phyloP scores from a whole-genome alignment of 768 basidiomycete genomes.

The Boletus rubescentipes region DNA sequence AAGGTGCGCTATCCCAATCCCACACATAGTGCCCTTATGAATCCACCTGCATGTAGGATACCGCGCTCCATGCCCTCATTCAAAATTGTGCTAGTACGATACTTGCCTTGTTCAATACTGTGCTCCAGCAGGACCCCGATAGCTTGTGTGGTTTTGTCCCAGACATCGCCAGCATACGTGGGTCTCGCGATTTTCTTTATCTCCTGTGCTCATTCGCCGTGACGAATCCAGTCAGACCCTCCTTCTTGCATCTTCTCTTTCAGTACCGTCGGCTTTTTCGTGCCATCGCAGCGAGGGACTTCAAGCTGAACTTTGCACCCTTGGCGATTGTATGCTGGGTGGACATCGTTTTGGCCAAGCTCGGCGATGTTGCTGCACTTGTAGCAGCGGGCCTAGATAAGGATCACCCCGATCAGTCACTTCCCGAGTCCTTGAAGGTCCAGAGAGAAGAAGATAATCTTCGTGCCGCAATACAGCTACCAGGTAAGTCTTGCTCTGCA shows the following conservation, averaged over 20 bases:
- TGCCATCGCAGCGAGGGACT: conserved; percentile 37
- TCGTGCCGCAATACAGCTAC: conserved; percentile 65
- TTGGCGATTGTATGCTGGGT: conserved; percentile 59
- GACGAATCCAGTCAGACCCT: conserved; percentile 28
- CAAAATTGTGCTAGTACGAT: conserved; percentile 35
- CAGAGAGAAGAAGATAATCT: conserved; percentile 52
- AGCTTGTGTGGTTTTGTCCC: conserved; percentile 8
- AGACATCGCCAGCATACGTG: conserved; percentile 21
- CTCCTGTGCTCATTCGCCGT: conserved; percentile 5
- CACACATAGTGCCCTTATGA: neutral
- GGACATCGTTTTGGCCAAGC: conserved; percentile 55
- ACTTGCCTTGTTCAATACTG: conserved; percentile 29
- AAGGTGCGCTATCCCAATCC: conserved; percentile 17
- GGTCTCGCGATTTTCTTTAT: neutral
- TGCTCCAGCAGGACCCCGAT: conserved; percentile 16
- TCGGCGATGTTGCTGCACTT: conserved; percentile 41
- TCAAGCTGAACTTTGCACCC: conserved; percentile 21
- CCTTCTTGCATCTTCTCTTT: conserved; percentile 45
- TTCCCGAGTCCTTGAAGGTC: conserved; percentile 31
- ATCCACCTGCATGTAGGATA: conserved; percentile 28
- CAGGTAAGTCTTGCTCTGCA: conserved; percentile 40
- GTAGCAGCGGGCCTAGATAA: conserved; percentile 29
- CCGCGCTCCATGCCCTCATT: conserved; percentile 33
- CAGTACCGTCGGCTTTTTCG: conserved; percentile 51
- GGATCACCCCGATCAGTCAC: conserved; percentile 9